These are phyloP conservation scores for Lathyrus aphaca DNA, from an alignment of 306 rosid genomes.

Conservation along the genomic window DNA sequence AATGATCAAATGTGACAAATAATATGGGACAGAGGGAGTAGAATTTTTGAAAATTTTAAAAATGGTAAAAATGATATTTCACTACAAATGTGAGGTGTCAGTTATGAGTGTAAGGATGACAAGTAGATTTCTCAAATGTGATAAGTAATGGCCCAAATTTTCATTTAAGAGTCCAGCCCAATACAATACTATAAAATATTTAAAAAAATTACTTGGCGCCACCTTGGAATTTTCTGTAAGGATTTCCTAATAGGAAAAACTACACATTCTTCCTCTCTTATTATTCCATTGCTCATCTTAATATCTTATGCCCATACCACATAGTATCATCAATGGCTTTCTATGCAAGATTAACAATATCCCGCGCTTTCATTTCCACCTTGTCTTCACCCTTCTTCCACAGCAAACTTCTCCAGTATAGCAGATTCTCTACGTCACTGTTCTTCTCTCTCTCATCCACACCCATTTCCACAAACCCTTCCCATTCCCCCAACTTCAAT, in stretches of 20 bases:
- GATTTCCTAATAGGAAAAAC: neutral
- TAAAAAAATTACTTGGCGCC: neutral
- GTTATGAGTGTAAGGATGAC: too few species aligned
- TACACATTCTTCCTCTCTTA: too few species aligned
- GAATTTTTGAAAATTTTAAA: too few species aligned
- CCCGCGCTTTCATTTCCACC: conserved; percentile 38
- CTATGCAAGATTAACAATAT: conserved; percentile 8
- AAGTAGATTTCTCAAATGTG: too few species aligned
- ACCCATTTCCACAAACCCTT: neutral
- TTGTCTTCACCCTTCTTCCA: neutral
- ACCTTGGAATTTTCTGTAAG: conserved; percentile 19
- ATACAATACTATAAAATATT: too few species aligned
- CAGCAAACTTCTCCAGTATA: too few species aligned
- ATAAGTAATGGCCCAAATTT: too few species aligned
- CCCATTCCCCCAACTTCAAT: neutral
- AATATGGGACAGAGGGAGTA: too few species aligned
- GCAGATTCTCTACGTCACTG: neutral
- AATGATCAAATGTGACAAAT: too few species aligned
- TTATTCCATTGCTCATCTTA: neutral
- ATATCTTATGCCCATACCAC: neutral
- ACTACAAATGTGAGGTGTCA: too few species aligned
- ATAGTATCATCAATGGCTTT: conserved; percentile 37
- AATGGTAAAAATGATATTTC: too few species aligned
- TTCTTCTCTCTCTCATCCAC: neutral
- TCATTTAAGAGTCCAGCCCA: too few species aligned